Evolutionary conservation across 345 rosid genomes (phyloP), one percentile per base, ranked within the genome.

Genomic region (Moricandia moricandioides): DNA sequence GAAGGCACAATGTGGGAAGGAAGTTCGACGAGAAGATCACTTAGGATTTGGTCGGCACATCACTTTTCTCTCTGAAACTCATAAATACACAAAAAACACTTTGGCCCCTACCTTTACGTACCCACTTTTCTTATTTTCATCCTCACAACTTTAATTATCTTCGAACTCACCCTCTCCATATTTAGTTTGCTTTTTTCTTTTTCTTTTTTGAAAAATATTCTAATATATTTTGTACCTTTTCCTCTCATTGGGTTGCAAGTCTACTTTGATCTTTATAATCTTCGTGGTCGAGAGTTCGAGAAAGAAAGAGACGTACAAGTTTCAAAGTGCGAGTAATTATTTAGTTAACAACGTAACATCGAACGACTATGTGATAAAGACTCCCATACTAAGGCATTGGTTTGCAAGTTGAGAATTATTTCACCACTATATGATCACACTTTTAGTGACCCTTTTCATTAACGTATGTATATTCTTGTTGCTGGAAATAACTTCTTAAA

Each of bases 41-140:
- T 45, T 78, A 73, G 24, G 78, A 72, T 54, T 78, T 78, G 74
- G 78, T 73, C 78, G 82, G 78, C 78, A 73, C 31, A 68, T 45
- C 56, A 60, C 56, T 39, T 72, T 51, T 66, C 35, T 51, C 58
- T 78, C 73, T 63, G 47, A 66, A 72, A 78, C 65, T 78, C 70
- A 73, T 34, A 69, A 68, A 68, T 43, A 64, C 18, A 45, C 11
- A 30, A 4, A 4, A 37, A 29, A 62, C 39, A 12, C 45, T 29
- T 62, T 74, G 82, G 74, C 78, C 74, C 82, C 78, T 63, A 67
- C 78, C 82, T 62, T 45, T 45, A 45, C 70, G 30, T 68, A 45
- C 61, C 79, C 71, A 56, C 75, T 45, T 69, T 29, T 29, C 5
- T 29, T 29, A 3, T 29, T 29, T 67, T 67, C 43, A 73, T 34